Percentiles rank a stretch among this genome's conserved stretches.
Evolutionary conservation across 2,329 filamentous ascomycete genomes (phyloP).

Genomic region (Verruconis gallopava): DNA sequence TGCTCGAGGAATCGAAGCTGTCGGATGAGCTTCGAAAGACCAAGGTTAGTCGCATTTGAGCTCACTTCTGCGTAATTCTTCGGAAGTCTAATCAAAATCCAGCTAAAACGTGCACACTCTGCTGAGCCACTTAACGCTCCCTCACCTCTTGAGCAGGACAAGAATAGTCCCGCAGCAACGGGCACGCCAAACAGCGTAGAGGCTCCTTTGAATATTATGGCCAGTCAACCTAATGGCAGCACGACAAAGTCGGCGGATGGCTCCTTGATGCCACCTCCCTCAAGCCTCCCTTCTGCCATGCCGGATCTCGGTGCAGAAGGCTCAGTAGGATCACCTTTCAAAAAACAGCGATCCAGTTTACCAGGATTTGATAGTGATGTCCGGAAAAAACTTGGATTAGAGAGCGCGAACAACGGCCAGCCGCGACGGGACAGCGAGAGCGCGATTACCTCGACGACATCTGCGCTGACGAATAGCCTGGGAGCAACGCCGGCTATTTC

Average conservation of each 20-base stretch:
- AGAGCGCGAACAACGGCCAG: not conserved
- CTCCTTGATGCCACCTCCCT: conserved; percentile 24
- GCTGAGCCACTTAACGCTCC: conserved; percentile 43
- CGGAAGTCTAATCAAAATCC: conserved; percentile 17
- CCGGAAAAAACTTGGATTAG: conserved; percentile 23
- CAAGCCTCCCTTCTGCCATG: conserved; percentile 24
- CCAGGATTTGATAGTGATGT: conserved; percentile 34
- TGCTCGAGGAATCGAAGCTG: conserved; percentile 58
- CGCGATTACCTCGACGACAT: conserved; percentile 22
- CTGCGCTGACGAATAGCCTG: conserved; percentile 18
- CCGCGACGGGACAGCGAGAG: conserved; percentile 16
- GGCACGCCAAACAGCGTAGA: conserved; percentile 2
- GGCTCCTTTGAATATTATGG: not conserved
- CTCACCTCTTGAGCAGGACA: conserved; percentile 5
- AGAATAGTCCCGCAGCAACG: conserved; percentile 14
- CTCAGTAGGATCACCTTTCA: conserved; percentile 55
- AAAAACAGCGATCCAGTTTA: conserved; percentile 58
- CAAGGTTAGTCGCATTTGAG: conserved; percentile 42
- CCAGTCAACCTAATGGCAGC: not conserved
- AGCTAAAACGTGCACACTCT: conserved; percentile 75
- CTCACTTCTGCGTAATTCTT: not conserved
- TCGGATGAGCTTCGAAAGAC: conserved; percentile 73
- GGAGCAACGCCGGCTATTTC: conserved; percentile 4
- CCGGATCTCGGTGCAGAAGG: conserved; percentile 26
- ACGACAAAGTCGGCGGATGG: conserved; percentile 19